Percentiles rank a stretch among this genome's conserved stretches.
Evolutionary conservation across 306 rosid species (phyloP).

Genomic region (Calophaca sinica): DNA sequence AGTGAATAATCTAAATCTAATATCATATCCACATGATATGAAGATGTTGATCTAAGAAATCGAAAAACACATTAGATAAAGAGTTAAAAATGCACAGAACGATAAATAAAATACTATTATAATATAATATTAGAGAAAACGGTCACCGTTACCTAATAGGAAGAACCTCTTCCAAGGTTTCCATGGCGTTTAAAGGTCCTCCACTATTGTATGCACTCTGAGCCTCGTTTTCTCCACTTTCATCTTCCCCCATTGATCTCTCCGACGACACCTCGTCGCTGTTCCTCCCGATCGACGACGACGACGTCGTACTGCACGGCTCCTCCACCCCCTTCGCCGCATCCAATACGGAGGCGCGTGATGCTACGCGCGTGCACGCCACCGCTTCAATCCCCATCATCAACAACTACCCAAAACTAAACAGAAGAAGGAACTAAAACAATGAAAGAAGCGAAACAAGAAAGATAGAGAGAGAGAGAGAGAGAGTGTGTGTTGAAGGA

Average conservation of each 20-base stretch:
- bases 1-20: conserved; percentile 45
- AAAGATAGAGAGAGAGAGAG: neutral
- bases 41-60: neutral
- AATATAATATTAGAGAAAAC: neutral
- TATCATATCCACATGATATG: neutral
- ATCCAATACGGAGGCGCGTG: conserved; percentile 47
- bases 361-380: conserved; percentile 38
- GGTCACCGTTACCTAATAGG: conserved; percentile 64
- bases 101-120: neutral
- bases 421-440: neutral
- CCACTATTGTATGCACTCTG: conserved; percentile 76
- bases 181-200: conserved; percentile 74
- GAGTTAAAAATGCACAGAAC: conserved; percentile 6
- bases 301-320: conserved; percentile 59
- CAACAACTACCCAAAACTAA: neutral
- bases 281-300: conserved; percentile 90
- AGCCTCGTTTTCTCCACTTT: conserved; percentile 67
- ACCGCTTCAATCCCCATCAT: conserved; percentile 48
- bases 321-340: conserved; percentile 47
- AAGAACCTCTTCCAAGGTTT: conserved; percentile 77
- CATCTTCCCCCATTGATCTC: conserved; percentile 58
- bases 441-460: neutral
- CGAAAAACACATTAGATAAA: neutral
- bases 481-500: neutral
- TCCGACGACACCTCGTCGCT: conserved; percentile 69